A percentile compares a stretch with the other conserved stretches of the same genome.
These are phyloP conservation scores for Sechiopsis laciniata DNA, from an alignment of 306 rosid genomes.

Conservation along the genomic window DNA sequence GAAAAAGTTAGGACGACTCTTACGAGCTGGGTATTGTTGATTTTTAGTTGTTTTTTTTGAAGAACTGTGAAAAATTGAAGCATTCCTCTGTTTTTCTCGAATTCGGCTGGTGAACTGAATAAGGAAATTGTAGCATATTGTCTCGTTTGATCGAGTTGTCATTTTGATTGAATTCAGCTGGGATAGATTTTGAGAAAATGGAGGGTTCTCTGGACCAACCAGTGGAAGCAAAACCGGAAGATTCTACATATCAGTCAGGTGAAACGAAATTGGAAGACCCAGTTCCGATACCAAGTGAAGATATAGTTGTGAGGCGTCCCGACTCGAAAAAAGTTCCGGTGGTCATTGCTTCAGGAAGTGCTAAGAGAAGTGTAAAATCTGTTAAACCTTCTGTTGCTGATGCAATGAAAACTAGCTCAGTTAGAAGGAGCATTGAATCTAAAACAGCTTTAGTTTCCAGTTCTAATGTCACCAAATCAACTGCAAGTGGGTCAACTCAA, in stretches of 20 bases:
- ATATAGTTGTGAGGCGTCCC: constrained; percentile 31
- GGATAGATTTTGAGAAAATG: constrained; percentile 36
- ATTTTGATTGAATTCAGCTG: constrained; percentile 15
- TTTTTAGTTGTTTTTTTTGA: not conserved
- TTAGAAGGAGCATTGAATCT: constrained; percentile 43
- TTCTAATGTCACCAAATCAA: constrained; percentile 35
- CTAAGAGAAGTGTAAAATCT: constrained; percentile 30
- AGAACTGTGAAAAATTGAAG: constrained; percentile 3
- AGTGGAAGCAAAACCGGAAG: constrained; percentile 47
- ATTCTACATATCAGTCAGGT: constrained; percentile 31
- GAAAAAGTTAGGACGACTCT: not conserved
- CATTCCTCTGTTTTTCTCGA: not conserved
- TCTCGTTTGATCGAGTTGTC: not conserved
- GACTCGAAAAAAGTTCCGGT: constrained; percentile 25
- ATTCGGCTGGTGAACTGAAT: not conserved
- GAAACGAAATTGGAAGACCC: constrained; percentile 52
- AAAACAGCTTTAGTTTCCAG: constrained; percentile 34
- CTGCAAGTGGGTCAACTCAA: constrained; percentile 36
- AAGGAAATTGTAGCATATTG: not conserved
- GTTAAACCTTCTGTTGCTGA: constrained; percentile 33
- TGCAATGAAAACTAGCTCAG: constrained; percentile 33
- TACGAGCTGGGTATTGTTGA: constrained; percentile 15
- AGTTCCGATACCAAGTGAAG: constrained; percentile 37
- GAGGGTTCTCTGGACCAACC: constrained; percentile 44
- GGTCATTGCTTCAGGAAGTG: constrained; percentile 30